These are phyloP conservation scores for Colletotrichum sp. DNA, from an alignment of 2,329 filamentous ascomycete genomes.

Conservation along the genomic window DNA sequence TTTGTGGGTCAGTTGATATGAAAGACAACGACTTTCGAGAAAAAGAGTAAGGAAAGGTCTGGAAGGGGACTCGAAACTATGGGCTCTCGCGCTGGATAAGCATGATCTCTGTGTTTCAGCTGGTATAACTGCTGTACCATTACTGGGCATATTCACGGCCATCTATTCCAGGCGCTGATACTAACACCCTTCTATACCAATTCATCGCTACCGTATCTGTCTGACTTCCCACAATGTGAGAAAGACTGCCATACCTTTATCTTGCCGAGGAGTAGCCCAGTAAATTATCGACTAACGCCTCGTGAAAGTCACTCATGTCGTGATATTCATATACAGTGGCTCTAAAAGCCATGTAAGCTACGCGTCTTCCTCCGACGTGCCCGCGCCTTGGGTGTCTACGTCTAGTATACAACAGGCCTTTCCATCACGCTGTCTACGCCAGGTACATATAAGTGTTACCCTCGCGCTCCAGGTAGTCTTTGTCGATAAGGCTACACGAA, in stretches of 20 bases:
- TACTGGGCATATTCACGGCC: background rate
- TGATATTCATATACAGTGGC: background rate
- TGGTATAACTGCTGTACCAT: background rate
- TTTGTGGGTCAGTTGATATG: background rate
- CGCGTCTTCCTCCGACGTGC: background rate
- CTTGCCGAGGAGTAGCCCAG: background rate
- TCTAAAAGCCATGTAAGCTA: background rate
- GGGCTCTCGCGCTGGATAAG: background rate
- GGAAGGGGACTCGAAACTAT: accelerated
- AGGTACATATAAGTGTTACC: constrained; percentile 75
- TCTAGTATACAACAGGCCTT: background rate
- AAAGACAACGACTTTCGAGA: background rate
- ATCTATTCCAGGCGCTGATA: background rate
- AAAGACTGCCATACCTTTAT: background rate
- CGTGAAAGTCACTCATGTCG: background rate
- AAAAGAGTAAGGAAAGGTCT: background rate
- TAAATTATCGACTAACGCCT: background rate
- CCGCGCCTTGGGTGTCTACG: background rate
- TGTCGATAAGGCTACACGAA: constrained; percentile 76
- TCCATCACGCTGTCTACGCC: constrained; percentile 49
- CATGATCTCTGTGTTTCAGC: background rate
- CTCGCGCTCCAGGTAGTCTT: constrained; percentile 88
- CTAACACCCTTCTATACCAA: background rate
- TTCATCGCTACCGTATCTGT: background rate
- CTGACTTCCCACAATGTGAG: background rate